phyloP scores from a whole-genome alignment of 306 rosid genomes.

The Glycine soja region DNA sequence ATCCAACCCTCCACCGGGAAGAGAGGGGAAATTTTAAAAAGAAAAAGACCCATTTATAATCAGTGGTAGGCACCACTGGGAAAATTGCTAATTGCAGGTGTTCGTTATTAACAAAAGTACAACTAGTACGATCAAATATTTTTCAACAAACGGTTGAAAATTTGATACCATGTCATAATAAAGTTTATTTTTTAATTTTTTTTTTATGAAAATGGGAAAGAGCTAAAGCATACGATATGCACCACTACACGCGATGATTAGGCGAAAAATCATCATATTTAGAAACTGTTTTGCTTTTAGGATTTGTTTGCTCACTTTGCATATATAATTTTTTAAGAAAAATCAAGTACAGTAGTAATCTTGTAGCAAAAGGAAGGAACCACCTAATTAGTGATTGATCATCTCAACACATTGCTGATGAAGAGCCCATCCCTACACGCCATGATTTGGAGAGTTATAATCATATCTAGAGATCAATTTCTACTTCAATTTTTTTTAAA shows the following conservation, averaged over 20 bases:
- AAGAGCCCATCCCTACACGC: not conserved
- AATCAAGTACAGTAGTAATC: not conserved
- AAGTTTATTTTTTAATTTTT: not conserved
- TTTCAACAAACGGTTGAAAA: constrained; percentile 26
- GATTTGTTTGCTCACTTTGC: not conserved
- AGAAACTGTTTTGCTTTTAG: not conserved
- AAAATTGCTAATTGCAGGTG: constrained; percentile 28
- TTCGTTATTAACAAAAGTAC: constrained; percentile 43
- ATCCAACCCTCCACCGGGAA: constrained; percentile 8
- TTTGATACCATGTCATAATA: constrained; percentile 18
- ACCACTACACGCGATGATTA: not conserved
- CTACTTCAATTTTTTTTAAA: not conserved
- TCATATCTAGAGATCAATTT: constrained; percentile 3
- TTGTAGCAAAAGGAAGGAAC: constrained; percentile 33
- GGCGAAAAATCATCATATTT: constrained; percentile 4
- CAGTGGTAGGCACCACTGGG: not conserved
- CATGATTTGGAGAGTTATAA: constrained; percentile 10
- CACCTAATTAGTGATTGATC: constrained; percentile 28
- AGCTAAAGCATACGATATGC: not conserved
- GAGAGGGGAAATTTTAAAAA: not conserved
- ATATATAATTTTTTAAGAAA: not conserved
- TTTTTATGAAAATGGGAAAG: constrained; percentile 5
- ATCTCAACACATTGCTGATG: constrained; percentile 21
- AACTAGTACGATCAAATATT: constrained; percentile 31
- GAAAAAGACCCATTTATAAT: not conserved